Evolutionary conservation across 306 rosid genomes (phyloP).

Genomic region (Cercis canadensis): DNA sequence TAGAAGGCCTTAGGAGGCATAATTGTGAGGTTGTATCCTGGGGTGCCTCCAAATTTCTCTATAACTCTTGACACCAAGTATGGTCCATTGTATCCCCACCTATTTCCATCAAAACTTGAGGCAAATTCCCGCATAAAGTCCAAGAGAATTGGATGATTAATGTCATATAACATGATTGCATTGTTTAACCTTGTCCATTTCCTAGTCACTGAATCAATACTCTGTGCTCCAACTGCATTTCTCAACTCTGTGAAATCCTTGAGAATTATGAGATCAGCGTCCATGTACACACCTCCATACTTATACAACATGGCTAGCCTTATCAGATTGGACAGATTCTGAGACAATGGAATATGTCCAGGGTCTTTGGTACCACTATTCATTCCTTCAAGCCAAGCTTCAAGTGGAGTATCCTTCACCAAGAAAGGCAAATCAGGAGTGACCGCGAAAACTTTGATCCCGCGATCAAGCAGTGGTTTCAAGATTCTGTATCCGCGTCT

Average conservation of each 20-base stretch:
- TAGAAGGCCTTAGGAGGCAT: slow-evolving; percentile 59
- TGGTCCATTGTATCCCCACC: slow-evolving; percentile 78
- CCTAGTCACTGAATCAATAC: slow-evolving; percentile 39
- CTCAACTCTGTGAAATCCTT: slow-evolving; percentile 50
- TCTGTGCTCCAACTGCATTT: slow-evolving; percentile 68
- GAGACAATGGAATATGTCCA: slow-evolving; percentile 64
- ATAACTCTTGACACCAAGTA: slow-evolving; percentile 57
- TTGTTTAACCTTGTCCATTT: slow-evolving; percentile 65
- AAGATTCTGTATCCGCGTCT: slow-evolving; percentile 45
- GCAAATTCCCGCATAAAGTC: slow-evolving; percentile 70
- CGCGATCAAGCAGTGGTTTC: slow-evolving; percentile 54
- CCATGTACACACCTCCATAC: slow-evolving; percentile 68
- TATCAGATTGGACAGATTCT: slow-evolving; percentile 63
- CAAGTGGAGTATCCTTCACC: slow-evolving; percentile 62
- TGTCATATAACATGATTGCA: slow-evolving; percentile 66
- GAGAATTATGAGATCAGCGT: slow-evolving; percentile 55
- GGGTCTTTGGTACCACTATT: slow-evolving; percentile 52
- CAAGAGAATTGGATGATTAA: slow-evolving; percentile 59
- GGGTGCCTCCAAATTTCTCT: slow-evolving; percentile 42
- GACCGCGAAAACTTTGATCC: slow-evolving; percentile 55
- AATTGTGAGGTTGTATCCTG: slow-evolving; percentile 50
- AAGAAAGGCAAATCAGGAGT: slow-evolving; percentile 68
- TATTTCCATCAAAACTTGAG: slow-evolving; percentile 57
- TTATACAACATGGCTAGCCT: slow-evolving; percentile 60
- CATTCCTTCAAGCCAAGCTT: slow-evolving; percentile 52